Conservation (phyloP, 352 stramenopile species). For the Globisporangium sylvaticum region DNA sequence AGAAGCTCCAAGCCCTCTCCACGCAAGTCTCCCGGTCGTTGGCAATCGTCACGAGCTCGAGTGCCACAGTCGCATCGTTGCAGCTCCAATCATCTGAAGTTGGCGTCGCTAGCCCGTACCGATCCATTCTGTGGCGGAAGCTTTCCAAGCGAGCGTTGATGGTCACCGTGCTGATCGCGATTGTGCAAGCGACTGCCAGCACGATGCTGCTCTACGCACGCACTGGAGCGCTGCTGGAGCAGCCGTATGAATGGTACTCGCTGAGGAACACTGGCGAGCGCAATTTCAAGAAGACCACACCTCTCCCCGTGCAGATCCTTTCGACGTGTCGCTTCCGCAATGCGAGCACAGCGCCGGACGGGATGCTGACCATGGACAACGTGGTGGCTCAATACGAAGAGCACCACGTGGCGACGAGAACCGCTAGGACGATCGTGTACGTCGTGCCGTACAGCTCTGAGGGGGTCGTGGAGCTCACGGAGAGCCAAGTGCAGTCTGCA, state of each 20-base stretch:
- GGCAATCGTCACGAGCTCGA: neutral
- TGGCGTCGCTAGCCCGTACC: neutral
- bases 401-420: neutral
- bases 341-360: slow-evolving; percentile 14
- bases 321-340: slow-evolving; percentile 36
- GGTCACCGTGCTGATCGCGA: slow-evolving; percentile 11
- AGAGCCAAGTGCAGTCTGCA: slow-evolving; percentile 24
- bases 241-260: slow-evolving; percentile 63
- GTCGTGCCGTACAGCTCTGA: slow-evolving; percentile 46
- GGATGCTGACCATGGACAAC: slow-evolving; percentile 26
- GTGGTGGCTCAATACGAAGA: slow-evolving; percentile 21
- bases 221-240: slow-evolving; percentile 40
- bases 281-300: slow-evolving; percentile 26
- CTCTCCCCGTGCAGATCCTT: slow-evolving; percentile 30
- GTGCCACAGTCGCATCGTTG: neutral
- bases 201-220: slow-evolving; percentile 45
- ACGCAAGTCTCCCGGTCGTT: neutral
- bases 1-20: neutral
- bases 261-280: slow-evolving; percentile 37
- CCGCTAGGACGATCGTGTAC: slow-evolving; percentile 27
- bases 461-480: slow-evolving; percentile 29
- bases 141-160: slow-evolving; percentile 24
- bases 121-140: slow-evolving; percentile 18
- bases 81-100: neutral
- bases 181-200: slow-evolving; percentile 13